Base-by-base conservation (phyloP, 1,284 basidiomycete genomes). In the Paramarasmius palmivorus region DNA sequence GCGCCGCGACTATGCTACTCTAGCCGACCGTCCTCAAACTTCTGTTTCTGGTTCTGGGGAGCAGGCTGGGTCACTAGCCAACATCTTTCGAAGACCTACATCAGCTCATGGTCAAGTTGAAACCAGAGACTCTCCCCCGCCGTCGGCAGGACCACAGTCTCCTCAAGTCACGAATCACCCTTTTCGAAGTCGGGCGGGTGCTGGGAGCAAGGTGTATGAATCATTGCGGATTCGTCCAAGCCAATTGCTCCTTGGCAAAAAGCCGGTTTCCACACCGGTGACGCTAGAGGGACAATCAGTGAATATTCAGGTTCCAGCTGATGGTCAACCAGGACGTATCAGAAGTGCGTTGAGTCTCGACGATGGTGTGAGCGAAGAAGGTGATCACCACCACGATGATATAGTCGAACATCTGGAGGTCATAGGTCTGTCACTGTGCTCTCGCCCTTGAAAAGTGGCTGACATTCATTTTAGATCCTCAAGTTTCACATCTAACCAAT, bases 361-460 rank as follows among this genome's bases (percentile, higher is more conserved):
- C 36, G 37, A 36, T 45, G 57, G 67, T 34, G 52, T 59, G 22
- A 55, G 60, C 3, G 57, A 67, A 40, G 59, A 62, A 15, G 60
- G 61, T 17, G 64, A 66, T 20, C 79, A 82, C 57, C 86, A 89
- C 61, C 80, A 84, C 52, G 84, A 89, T 61, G 84, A 88, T 58
- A 80, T 90, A 55, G 86, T 90, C 7, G 87, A 90, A 58, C 85
- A 89, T 65, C 67, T 92, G 60, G 90, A 92, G 66, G 88, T 86
- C 41, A 88, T 92, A 56, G 86, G 86, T 85, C 60, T 48, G 74
- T 55, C n/a, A 15, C n/a, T 0, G 36, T 35, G 22, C 37, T 17
- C 34, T 32, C n/a, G n/a, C 35, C 48, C 49, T 12, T 8, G 40
- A n/a, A 49, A 57, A 34, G n/a, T 40, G 49, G 12, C 12, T 26